These are phyloP conservation scores for Escovopsis sp. DNA, from an alignment of 2,329 filamentous ascomycete species.

Conservation along the genomic window DNA sequence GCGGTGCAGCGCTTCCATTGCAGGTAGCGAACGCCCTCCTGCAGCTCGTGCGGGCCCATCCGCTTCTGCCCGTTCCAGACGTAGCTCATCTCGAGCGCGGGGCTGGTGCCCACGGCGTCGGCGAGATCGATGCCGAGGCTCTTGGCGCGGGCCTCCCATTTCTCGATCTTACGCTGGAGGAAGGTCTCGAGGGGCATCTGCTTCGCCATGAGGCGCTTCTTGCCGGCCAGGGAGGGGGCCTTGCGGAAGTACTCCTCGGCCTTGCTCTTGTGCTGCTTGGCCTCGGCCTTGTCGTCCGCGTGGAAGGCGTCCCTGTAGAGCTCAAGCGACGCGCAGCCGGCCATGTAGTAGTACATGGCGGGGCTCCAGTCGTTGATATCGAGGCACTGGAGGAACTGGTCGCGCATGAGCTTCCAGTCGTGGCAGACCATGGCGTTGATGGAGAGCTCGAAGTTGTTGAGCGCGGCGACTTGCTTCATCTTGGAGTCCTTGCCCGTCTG, in stretches of 20 bases:
- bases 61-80: conserved; percentile 84
- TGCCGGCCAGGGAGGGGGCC: conserved; percentile 60
- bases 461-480: conserved; percentile 76
- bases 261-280: conserved; percentile 41
- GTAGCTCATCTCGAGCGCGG: conserved; percentile 81
- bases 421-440: conserved; percentile 68
- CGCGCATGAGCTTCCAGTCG: conserved; percentile 58
- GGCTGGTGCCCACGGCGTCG: conserved; percentile 69
- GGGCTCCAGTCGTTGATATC: conserved; percentile 87
- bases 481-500: conserved; percentile 45
- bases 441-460: conserved; percentile 74
- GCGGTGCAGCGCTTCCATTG: conserved; percentile 49
- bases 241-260: conserved; percentile 58
- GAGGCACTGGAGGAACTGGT: conserved; percentile 59
- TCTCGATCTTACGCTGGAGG: conserved; percentile 66
- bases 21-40: conserved; percentile 47
- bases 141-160: conserved; percentile 71
- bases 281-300: conserved; percentile 24
- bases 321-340: conserved; percentile 64
- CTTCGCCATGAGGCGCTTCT: conserved; percentile 78
- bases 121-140: conserved; percentile 51
- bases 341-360: conserved; percentile 78
- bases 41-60: conserved; percentile 53
- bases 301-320: conserved; percentile 53
- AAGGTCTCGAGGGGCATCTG: conserved; percentile 86